phyloP scores from a whole-genome alignment of 805 yeast species.

The Saturnispora hagleri region DNA sequence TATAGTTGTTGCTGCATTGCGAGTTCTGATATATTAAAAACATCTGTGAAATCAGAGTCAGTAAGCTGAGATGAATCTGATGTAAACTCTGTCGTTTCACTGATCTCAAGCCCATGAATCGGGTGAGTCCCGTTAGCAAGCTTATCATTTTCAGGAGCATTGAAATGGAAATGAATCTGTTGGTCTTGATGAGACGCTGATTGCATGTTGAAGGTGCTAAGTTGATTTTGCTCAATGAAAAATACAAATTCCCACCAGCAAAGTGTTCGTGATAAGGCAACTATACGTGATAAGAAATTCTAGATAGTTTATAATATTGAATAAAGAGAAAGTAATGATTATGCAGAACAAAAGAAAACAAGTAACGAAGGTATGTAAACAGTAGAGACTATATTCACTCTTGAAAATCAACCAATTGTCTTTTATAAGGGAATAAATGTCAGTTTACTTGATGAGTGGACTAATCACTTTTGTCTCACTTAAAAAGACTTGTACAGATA shows the following conservation, averaged over 20 bases:
- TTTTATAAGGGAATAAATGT: neutral
- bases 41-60: neutral
- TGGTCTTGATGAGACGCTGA: neutral
- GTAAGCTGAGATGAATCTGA: conserved; percentile 1
- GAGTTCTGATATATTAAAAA: neutral
- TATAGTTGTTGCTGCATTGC: neutral
- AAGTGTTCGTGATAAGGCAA: too few relatives aligned
- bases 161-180: neutral
- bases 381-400: too few relatives aligned
- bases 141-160: neutral
- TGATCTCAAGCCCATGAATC: neutral
- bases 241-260: too few relatives aligned
- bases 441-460: neutral
- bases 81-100: neutral
- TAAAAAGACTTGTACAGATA: neutral
- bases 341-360: too few relatives aligned
- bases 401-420: too few relatives aligned
- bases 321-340: too few relatives aligned
- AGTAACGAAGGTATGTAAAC: too few relatives aligned
- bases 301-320: too few relatives aligned
- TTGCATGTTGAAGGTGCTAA: neutral
- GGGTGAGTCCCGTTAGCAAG: neutral
- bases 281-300: too few relatives aligned
- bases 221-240: neutral
- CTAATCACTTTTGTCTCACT: neutral